Conservation (phyloP, 768 basidiomycete genomes). For the Tylopilus cervinicoccineus region DNA sequence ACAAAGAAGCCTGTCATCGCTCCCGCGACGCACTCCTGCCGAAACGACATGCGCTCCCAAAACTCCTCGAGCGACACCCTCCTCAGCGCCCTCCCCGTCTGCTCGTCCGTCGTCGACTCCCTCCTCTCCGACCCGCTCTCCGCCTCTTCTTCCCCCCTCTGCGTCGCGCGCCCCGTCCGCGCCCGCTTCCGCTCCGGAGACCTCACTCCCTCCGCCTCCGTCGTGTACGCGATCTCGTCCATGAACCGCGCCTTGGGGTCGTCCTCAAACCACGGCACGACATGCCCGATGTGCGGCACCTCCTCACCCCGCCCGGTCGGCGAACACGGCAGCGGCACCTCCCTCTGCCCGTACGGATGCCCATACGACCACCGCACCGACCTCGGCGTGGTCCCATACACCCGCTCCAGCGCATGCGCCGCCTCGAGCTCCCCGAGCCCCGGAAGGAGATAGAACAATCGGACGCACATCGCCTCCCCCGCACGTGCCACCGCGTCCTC, state of each 20-base stretch:
- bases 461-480: conserved; percentile 3
- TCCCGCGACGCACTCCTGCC: conserved; percentile 91
- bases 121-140: conserved; percentile 27
- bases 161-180: conserved; percentile 26
- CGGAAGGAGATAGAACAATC: conserved; percentile 64
- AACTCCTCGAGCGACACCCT: conserved; percentile 75
- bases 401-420: conserved; percentile 45
- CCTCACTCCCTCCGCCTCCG: conserved; percentile 51
- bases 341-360: conserved; percentile 61
- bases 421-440: conserved; percentile 70
- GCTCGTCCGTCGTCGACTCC: conserved; percentile 30
- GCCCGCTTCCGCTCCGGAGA: conserved; percentile 62
- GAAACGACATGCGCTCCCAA: conserved; percentile 96
- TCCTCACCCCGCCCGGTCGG: conserved; percentile 35
- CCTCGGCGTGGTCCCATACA: conserved; percentile 22
- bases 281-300: conserved; percentile 50
- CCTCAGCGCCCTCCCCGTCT: conserved; percentile 49
- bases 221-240: conserved; percentile 81
- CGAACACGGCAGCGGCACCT: conserved; percentile 42
- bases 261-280: conserved; percentile 92
- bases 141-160: conserved; percentile 19
- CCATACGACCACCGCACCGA: conserved; percentile 62
- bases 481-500: conserved; percentile 30
- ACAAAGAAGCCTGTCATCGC: conserved; percentile 93
- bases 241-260: conserved; percentile 95